Evolutionary conservation across 805 yeast genomes (phyloP).

Genomic region (Starmerella apicola): DNA sequence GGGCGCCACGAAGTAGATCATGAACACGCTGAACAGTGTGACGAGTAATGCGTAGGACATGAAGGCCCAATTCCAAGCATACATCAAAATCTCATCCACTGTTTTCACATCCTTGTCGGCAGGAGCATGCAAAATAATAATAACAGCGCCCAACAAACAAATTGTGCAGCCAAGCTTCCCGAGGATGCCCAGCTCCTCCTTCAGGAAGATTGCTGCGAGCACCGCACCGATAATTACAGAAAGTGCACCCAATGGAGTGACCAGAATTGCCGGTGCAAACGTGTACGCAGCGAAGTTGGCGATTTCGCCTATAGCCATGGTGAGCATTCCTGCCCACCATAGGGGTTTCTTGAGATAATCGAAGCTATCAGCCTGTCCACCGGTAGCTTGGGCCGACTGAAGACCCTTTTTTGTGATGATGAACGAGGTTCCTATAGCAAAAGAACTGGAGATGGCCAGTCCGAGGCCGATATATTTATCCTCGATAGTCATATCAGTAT

Average conservation of each 20-base stretch:
- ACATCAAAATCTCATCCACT: slow-evolving; percentile 72
- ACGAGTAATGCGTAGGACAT: slow-evolving; percentile 53
- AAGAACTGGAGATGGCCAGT: slow-evolving; percentile 71
- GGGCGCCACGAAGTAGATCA: slow-evolving; percentile 78
- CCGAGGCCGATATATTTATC: slow-evolving; percentile 85
- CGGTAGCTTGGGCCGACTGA: slow-evolving; percentile 51
- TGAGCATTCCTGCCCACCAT: slow-evolving; percentile 88
- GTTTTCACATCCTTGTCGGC: slow-evolving; percentile 83
- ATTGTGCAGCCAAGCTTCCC: slow-evolving; percentile 92
- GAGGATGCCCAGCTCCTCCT: slow-evolving; percentile 74
- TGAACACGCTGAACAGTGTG: slow-evolving; percentile 54
- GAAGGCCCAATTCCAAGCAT: slow-evolving; percentile 66
- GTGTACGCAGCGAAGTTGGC: slow-evolving; percentile 93
- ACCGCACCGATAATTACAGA: slow-evolving; percentile 88
- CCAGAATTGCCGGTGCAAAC: slow-evolving; percentile 86
- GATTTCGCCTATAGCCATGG: slow-evolving; percentile 82
- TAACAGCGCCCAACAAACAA: slow-evolving; percentile 75
- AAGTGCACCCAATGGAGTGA: slow-evolving; percentile 83
- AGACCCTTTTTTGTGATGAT: slow-evolving; percentile 82
- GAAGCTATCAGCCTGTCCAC: slow-evolving; percentile 58
- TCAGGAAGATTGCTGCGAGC: slow-evolving; percentile 68
- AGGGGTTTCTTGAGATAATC: slow-evolving; percentile 72
- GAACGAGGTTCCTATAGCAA: slow-evolving; percentile 84
- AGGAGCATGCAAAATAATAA: slow-evolving; percentile 84
- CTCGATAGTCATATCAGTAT: slow-evolving; percentile 34